Evolutionary conservation across 2,329 filamentous ascomycete species (phyloP).

Genomic region (Monilinia fructicola): DNA sequence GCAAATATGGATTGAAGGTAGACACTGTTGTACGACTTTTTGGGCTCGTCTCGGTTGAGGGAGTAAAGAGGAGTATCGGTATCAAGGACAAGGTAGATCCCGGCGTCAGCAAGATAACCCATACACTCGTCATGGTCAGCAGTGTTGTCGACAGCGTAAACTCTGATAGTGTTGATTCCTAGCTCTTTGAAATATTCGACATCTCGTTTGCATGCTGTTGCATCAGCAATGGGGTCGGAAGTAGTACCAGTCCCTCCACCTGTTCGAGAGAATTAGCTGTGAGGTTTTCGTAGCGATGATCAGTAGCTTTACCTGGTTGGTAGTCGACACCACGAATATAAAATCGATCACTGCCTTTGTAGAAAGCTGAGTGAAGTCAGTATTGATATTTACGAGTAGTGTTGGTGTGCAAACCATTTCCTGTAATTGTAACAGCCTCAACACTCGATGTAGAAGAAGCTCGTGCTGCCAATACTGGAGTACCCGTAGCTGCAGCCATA

Average conservation of each 20-base stretch:
- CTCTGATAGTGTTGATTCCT: constrained; percentile 69
- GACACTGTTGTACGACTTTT: constrained; percentile 64
- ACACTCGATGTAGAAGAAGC: constrained; percentile 29
- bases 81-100: constrained; percentile 72
- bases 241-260: constrained; percentile 50
- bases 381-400: not conserved
- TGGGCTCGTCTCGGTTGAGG: constrained; percentile 60
- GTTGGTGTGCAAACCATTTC: constrained; percentile 32
- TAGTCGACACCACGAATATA: constrained; percentile 65
- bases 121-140: constrained; percentile 68
- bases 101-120: constrained; percentile 62
- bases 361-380: constrained; percentile 36
- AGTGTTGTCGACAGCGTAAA: constrained; percentile 73
- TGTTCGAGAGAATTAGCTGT: constrained; percentile 2
- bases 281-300: not conserved
- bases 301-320: constrained; percentile 46
- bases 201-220: constrained; percentile 60
- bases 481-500: constrained; percentile 26
- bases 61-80: constrained; percentile 71
- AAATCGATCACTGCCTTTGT: constrained; percentile 44
- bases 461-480: constrained; percentile 29
- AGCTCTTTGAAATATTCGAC: constrained; percentile 66
- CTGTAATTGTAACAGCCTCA: constrained; percentile 34
- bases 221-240: constrained; percentile 64
- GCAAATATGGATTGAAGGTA: constrained; percentile 72